These are phyloP conservation scores for Irpex lacteus DNA, from an alignment of 1,284 basidiomycete genomes.

Conservation along the genomic window DNA sequence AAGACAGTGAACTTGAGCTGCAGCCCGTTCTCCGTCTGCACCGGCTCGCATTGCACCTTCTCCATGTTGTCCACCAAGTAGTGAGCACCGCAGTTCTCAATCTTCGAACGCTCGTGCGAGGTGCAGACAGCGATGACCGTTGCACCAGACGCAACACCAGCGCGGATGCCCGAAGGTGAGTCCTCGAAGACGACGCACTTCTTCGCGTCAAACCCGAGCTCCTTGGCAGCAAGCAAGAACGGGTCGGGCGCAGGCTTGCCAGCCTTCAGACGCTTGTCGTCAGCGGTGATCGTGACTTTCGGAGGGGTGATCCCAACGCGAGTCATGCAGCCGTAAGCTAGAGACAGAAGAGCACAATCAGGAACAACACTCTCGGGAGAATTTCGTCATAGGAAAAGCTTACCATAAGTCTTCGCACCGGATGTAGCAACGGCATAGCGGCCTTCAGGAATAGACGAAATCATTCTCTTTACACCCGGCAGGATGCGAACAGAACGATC, in stretches of 20 bases:
- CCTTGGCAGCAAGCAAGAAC: constrained; percentile 72
- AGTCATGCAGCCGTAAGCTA: constrained; percentile 68
- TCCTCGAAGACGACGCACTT: constrained; percentile 75
- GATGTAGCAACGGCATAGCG: constrained; percentile 76
- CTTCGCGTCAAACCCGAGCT: constrained; percentile 60
- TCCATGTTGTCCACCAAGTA: constrained; percentile 65
- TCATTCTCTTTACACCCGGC: constrained; percentile 69
- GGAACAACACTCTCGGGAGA: constrained; percentile 11
- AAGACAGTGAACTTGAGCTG: constrained; percentile 38
- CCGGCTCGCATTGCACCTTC: constrained; percentile 41
- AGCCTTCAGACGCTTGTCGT: constrained; percentile 67
- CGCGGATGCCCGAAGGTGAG: constrained; percentile 71
- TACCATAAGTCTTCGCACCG: constrained; percentile 71
- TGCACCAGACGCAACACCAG: constrained; percentile 70
- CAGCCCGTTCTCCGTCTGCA: constrained; percentile 33
- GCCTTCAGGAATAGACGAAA: constrained; percentile 64
- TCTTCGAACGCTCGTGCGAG: constrained; percentile 53
- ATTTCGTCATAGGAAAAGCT: constrained; percentile 18
- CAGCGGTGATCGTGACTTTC: constrained; percentile 74
- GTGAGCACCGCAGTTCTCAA: constrained; percentile 66
- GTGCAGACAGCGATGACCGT: constrained; percentile 78
- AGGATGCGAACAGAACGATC: constrained; percentile 73
- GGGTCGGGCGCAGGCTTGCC: constrained; percentile 73
- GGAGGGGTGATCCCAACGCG: constrained; percentile 74
- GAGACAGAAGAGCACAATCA: constrained; percentile 13